Conservation (phyloP, 148 eudicot genomes). For the Fagopyrum homotropicum region DNA sequence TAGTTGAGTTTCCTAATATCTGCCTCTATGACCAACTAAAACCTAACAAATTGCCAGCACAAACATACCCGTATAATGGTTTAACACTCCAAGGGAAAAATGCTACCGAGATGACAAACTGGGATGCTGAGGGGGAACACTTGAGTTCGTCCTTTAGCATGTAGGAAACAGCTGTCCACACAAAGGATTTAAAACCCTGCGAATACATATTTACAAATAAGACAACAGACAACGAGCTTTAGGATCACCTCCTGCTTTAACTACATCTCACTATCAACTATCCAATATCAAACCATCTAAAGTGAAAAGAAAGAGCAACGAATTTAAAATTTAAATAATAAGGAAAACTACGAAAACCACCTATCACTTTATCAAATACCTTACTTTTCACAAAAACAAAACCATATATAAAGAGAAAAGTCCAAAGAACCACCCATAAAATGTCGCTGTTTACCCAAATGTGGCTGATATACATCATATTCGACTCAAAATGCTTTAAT, state of each 20-base stretch:
- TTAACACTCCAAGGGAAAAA: conserved; percentile 98
- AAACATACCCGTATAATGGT: conserved; percentile 84
- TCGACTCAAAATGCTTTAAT: background rate
- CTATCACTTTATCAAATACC: background rate
- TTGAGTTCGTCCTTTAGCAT: conserved; percentile 78
- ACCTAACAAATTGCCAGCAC: conserved; percentile 8
- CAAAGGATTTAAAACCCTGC: conserved; percentile 97
- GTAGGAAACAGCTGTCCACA: conserved; percentile 93
- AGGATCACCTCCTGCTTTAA: background rate
- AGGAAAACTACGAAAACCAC: background rate
- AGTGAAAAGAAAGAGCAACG: background rate
- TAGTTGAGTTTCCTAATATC: background rate
- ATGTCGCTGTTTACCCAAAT: background rate
- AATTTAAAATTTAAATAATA: background rate
- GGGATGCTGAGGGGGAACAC: conserved; percentile 87
- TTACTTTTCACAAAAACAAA: background rate
- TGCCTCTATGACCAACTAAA: background rate
- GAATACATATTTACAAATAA: conserved; percentile 6
- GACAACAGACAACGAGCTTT: background rate
- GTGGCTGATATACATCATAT: background rate
- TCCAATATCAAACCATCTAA: background rate
- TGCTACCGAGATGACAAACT: conserved; percentile 74
- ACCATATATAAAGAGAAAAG: background rate
- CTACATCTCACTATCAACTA: background rate
- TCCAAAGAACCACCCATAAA: background rate